Base-by-base conservation (phyloP, 768 basidiomycete genomes). In the Boletus speciosus region DNA sequence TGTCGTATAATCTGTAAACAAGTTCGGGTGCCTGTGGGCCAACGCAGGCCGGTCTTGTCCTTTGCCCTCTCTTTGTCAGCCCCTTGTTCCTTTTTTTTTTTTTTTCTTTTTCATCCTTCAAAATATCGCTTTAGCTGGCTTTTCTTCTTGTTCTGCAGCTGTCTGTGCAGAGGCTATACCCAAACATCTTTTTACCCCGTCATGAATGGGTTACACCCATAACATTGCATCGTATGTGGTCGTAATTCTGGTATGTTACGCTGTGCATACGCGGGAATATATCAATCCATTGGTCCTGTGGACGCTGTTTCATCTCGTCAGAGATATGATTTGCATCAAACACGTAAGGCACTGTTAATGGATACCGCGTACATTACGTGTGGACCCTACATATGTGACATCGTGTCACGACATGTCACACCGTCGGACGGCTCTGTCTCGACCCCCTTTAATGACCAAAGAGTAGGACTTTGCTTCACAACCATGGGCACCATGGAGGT, bases 21-120 rank as follows among this genome's bases (percentile, higher is more conserved):
- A 42, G 51, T 49, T 34, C n/a, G 55, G 36, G 39, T 49, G 49
- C 36, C 49, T 51, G 55, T 49, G 51, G 58, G 64, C 47, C 46
- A 47, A 61, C 49, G 59, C 63, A 61, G 59, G 61, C 69, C 38
- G 67, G 65, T 49, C 67, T 59, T 62, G 67, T 70, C 49, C 51
- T 62, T 64, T 57, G 40, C 49, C 56, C 45, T 27, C 37, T 16
- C 2, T 31, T 48, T 16, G 16, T 36, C 47, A 25, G 16, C 16
- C 36, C 47, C n/a, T 39, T 31, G 15, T 55, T 39, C 5, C n/a
- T 7, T 37, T 31, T 27, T 40, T 34, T 23, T 44, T 53, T 27
- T 19, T 19, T 1, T 19, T 19, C 19, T 19, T 19, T 19, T 40
- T 34, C n/a, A 46, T 11, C 6, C 2, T 35, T 29, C 12, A 12